Base-by-base conservation (phyloP, 306 rosid species). In the Hippophae tibetana region DNA sequence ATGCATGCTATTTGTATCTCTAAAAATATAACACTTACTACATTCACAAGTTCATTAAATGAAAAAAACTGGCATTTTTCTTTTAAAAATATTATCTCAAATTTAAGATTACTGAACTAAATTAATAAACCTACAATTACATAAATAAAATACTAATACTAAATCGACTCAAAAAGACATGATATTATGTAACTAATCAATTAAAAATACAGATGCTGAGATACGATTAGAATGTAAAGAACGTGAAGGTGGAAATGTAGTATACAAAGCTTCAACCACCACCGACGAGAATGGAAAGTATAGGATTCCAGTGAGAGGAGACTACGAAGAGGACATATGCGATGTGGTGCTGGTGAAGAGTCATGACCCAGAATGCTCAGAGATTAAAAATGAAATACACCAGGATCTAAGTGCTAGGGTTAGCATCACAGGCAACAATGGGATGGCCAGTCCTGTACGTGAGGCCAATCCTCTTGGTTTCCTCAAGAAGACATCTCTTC, bases 391-490 rank as follows among this genome's bases (percentile, higher is more conserved):
- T 0, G 81, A 73, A 0, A 13, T 66, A 0, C 66, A 62, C 60
- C 46, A 45, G 0, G 57, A 72, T 7, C 73, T 78, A 25, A 74
- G 77, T 1, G 85, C 96, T 0, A 81, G 64, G 61, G 25, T 90
- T 5, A 78, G 87, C 72, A 65, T 87, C 58, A 81, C 98, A 0
- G 53, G 43, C 7, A 75, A 87, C 80, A 81, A 70, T 52, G 98
- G 96, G 23, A 87, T 90, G 2, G 7, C 72, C 0, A 58, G 73
- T 9, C 61, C 73, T 0, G 9, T 76, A 3, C 96, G 93, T 59
- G 27, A 58, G 0, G 76, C 96, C 1, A 92, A 80, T 65, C 89
- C 96, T 43, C 96, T 90, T 3, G 96, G 96, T 0, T 90, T 90
- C 79, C 75, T 85, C 47, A 78, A 18, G 77, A 76, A 63, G 48